Evolutionary conservation across 2,329 filamentous ascomycete species (phyloP), one percentile per base, ranked within the genome.

Genomic region (Venturia asperata): DNA sequence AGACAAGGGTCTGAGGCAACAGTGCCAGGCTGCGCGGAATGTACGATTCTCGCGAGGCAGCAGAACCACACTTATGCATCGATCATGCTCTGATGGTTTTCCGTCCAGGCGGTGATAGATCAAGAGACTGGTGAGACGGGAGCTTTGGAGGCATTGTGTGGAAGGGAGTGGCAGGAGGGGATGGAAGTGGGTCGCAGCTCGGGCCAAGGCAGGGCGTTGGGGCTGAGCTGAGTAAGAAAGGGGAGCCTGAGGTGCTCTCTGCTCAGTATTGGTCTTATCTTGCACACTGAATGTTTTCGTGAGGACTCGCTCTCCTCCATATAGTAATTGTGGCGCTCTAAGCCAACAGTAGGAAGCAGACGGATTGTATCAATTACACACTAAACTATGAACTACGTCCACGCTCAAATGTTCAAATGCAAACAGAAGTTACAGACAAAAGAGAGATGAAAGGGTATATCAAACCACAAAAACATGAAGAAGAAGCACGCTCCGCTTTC

Each of bases 371-470:
- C 24, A 19, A 34, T 34, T 56, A 58, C 52, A 58, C 52, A 58
- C 15, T 58, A 58, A 34, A 37, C 15, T 39, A 58, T 34, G 52
- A 30, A n/a, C 9, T 10, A 39, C 7, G 37, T 37, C 13, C 30
- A 37, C 52, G 52, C 52, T 58, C n/a, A 24, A 24, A 49, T 4
- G 17, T 6, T n/a, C 45, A 47, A 47, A 47, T 47, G 45, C n/a
- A 52, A 52, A 52, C 21, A 52, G 5, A 13, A 52, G 47, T 15
- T 52, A 11, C 27, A 58, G 52, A 58, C 30, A 37, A 5, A 37
- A 19, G 37, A 37, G 7, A 58, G 30, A n/a, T n/a, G 30, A 58
- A 52, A n/a, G 27, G 52, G 52, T 30, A 58, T 58, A 58, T 58
- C 52, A 37, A n/a, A n/a, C 21, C 47, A 27, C 7, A 47, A 19